These are phyloP conservation scores for Suillus bovinus DNA, from an alignment of 768 basidiomycete species.

Conservation along the genomic window DNA sequence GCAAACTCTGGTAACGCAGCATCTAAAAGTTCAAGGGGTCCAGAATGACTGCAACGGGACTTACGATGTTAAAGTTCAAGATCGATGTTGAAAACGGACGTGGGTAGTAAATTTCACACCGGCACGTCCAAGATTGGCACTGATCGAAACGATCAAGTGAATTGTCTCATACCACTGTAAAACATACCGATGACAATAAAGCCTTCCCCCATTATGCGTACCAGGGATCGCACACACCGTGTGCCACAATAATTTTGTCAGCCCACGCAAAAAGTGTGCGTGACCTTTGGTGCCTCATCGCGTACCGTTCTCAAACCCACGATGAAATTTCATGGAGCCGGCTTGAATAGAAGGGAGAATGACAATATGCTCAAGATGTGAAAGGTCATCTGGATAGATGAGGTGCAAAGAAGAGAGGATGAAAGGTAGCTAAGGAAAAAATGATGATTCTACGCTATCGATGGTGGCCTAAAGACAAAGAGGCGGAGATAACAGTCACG, in stretches of 20 bases:
- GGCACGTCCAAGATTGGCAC: not conserved
- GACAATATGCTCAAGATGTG: not conserved
- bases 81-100: not conserved
- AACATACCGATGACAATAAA: not conserved
- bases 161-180: not conserved
- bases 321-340: not conserved
- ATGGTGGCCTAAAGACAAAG: not conserved
- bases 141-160: not conserved
- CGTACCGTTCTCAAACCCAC: not conserved
- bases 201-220: not conserved
- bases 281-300: not conserved
- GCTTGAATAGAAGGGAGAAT: no score
- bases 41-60: not conserved
- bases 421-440: not conserved
- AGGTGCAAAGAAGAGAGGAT: not conserved
- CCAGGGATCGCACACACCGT: slow-evolving; percentile 1
- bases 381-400: not conserved
- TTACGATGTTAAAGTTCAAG: no score
- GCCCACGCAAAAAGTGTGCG: not conserved
- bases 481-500: not conserved
- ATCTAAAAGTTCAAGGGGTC: not conserved
- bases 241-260: not conserved
- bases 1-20: no score
- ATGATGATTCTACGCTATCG: not conserved
- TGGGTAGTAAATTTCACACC: not conserved